Percentiles rank a stretch among this genome's conserved stretches.
phyloP scores from a whole-genome alignment of 768 basidiomycete species.

The Rhodotorula sphaerocarpa region DNA sequence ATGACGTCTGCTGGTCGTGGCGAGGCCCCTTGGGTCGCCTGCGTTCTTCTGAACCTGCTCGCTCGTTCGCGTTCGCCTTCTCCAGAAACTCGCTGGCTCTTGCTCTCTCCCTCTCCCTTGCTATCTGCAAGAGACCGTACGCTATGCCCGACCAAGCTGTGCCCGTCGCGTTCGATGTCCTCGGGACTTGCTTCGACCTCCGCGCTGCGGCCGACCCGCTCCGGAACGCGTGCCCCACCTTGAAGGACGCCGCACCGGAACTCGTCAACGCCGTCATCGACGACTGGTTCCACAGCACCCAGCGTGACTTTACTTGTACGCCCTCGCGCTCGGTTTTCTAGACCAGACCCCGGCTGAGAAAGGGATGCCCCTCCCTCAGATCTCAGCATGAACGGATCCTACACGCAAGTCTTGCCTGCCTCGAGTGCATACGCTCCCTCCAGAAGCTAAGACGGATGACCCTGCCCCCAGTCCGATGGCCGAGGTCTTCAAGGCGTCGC shows the following conservation, averaged over 20 bases:
- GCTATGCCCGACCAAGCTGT: background rate
- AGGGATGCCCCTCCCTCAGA: background rate
- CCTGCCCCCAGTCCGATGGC: slow-evolving; percentile 16
- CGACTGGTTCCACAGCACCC: slow-evolving; percentile 27
- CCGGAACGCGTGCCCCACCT: background rate
- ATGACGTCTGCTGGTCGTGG: too few species aligned
- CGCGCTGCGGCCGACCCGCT: background rate
- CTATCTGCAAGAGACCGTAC: too few species aligned
- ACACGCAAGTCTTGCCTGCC: background rate
- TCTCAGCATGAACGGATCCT: slow-evolving; percentile 19
- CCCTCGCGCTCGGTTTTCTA: too few species aligned
- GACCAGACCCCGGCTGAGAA: too few species aligned
- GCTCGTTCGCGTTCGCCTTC: too few species aligned
- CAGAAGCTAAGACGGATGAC: too few species aligned
- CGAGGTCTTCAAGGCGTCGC: slow-evolving; percentile 10
- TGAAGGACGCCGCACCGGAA: background rate
- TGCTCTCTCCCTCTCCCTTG: too few species aligned
- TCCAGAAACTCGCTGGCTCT: too few species aligned
- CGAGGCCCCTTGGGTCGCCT: too few species aligned
- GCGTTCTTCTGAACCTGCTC: too few species aligned
- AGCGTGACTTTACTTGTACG: slow-evolving; percentile 31
- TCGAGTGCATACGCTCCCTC: too few species aligned
- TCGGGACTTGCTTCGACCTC: background rate
- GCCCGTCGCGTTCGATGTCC: background rate
- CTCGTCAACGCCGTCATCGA: background rate